These are phyloP conservation scores for Pythium oligandrum DNA, from an alignment of 352 stramenopile species.

Conservation along the genomic window DNA sequence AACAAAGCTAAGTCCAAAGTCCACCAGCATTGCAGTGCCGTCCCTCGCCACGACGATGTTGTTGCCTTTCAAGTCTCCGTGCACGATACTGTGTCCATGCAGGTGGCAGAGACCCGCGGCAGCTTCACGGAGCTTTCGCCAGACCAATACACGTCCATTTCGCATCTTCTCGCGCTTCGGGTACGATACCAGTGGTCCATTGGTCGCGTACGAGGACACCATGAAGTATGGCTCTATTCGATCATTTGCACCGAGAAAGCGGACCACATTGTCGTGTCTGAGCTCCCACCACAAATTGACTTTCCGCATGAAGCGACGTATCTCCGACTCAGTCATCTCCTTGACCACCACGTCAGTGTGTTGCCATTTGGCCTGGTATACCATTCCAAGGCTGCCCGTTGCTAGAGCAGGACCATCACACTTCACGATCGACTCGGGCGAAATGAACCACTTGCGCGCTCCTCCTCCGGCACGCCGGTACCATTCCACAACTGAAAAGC, in stretches of 20 bases:
- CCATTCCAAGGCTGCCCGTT: constrained; percentile 6
- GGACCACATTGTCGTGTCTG: constrained; percentile 13
- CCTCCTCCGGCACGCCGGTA: no score
- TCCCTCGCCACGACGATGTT: constrained; percentile 25
- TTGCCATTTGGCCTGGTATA: constrained; percentile 14
- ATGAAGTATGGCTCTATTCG: constrained; percentile 15
- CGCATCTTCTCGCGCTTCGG: constrained; percentile 7
- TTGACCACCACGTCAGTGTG: constrained; percentile 13
- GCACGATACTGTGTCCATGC: constrained; percentile 12
- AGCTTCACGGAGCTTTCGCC: constrained; percentile 12
- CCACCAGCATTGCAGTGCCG: constrained; percentile 19
- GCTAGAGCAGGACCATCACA: neutral
- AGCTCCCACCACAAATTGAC: constrained; percentile 13
- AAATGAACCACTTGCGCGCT: no score
- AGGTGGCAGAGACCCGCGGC: constrained; percentile 17
- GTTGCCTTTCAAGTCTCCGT: constrained; percentile 22
- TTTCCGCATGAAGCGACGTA: constrained; percentile 11
- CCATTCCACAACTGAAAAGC: no score
- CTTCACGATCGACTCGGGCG: neutral
- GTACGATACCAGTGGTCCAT: constrained; percentile 13
- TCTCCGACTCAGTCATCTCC: constrained; percentile 7
- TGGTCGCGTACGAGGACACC: constrained; percentile 11
- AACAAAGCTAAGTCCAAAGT: constrained; percentile 20
- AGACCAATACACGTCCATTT: neutral
- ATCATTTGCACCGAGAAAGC: constrained; percentile 18